Conservation (phyloP, 192 early-diverging fungal genomes). For the Coemansia sp. region DNA sequence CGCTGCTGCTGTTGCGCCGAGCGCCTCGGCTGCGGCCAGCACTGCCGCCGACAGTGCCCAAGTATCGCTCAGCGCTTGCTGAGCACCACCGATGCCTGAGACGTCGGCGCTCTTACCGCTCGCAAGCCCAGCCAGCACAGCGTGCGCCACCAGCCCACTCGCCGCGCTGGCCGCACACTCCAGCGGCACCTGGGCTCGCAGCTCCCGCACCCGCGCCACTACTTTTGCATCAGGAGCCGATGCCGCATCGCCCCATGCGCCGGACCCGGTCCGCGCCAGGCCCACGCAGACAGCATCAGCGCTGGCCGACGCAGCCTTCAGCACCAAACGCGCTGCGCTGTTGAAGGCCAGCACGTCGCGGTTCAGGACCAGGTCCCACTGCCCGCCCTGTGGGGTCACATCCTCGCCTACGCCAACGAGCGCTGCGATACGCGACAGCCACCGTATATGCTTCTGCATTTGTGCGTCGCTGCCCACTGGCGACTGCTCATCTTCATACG, state of each 20-base stretch:
- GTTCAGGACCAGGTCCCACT: conserved; percentile 52
- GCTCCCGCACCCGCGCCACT: conserved; percentile 11
- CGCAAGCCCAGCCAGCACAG: conserved; percentile 28
- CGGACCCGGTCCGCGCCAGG: not conserved
- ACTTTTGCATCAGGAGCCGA: not conserved
- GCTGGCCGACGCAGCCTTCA: conserved; percentile 20
- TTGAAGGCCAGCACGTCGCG: conserved; percentile 74
- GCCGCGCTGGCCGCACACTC: conserved; percentile 32
- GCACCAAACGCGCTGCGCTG: conserved; percentile 62
- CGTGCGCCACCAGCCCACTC: conserved; percentile 34
- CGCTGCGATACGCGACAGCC: conserved; percentile 38
- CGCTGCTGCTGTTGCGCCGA: conserved; percentile 7
- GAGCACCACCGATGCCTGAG: conserved; percentile 14
- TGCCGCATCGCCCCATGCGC: not conserved
- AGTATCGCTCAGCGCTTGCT: conserved; percentile 18
- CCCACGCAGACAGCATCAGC: conserved; percentile 23
- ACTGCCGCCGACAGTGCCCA: conserved; percentile 31
- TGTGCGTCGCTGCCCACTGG: conserved; percentile 9
- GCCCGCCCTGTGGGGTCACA: not conserved
- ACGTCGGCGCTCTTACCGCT: conserved; percentile 14
- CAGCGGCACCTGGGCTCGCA: conserved; percentile 19
- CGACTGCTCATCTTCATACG: conserved; percentile 37
- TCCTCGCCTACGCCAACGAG: conserved; percentile 16
- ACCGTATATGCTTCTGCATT: conserved; percentile 24
- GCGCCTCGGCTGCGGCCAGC: conserved; percentile 27